Evolutionary conservation across 306 rosid species (phyloP).

Genomic region (Comarum palustre): DNA sequence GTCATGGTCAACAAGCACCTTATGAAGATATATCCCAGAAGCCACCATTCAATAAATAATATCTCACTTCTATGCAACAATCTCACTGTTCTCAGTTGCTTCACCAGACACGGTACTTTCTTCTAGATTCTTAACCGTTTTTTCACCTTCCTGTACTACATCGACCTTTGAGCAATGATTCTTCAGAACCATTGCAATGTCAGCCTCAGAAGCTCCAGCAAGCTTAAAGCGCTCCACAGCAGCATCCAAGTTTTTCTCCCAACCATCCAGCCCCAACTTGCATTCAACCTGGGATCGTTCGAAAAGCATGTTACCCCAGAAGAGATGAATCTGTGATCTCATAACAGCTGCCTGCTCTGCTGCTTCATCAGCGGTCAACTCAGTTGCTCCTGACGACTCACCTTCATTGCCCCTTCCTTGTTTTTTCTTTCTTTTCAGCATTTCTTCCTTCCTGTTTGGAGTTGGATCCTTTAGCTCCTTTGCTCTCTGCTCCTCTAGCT

Average conservation of each 20-base stretch:
- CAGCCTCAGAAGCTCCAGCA: slow-evolving; percentile 91
- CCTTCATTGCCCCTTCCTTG: slow-evolving; percentile 54
- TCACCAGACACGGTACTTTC: slow-evolving; percentile 31
- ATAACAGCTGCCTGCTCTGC: slow-evolving; percentile 91
- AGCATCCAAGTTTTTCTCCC: slow-evolving; percentile 79
- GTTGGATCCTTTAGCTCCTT: slow-evolving; percentile 79
- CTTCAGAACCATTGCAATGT: slow-evolving; percentile 76
- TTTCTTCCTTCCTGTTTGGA: slow-evolving; percentile 76
- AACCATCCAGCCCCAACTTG: slow-evolving; percentile 65
- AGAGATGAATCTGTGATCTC: slow-evolving; percentile 96
- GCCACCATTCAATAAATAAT: slow-evolving; percentile 11
- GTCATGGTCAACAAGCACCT: slow-evolving; percentile 13
- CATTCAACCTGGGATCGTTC: slow-evolving; percentile 95
- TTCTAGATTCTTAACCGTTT: slow-evolving; percentile 31
- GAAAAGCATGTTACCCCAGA: slow-evolving; percentile 97
- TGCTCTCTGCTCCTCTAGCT: slow-evolving; percentile 84
- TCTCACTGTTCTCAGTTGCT: slow-evolving; percentile 29
- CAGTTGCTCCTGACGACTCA: slow-evolving; percentile 54
- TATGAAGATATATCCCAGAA: slow-evolving; percentile 25
- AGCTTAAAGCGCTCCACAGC: slow-evolving; percentile 84
- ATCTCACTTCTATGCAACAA: slow-evolving; percentile 29
- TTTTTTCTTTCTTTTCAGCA: slow-evolving; percentile 70
- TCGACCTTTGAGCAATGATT: slow-evolving; percentile 81
- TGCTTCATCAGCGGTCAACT: slow-evolving; percentile 71
- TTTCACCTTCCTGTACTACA: slow-evolving; percentile 50